phyloP scores from a whole-genome alignment of 768 basidiomycete genomes.

The Lactifluus pinguis region DNA sequence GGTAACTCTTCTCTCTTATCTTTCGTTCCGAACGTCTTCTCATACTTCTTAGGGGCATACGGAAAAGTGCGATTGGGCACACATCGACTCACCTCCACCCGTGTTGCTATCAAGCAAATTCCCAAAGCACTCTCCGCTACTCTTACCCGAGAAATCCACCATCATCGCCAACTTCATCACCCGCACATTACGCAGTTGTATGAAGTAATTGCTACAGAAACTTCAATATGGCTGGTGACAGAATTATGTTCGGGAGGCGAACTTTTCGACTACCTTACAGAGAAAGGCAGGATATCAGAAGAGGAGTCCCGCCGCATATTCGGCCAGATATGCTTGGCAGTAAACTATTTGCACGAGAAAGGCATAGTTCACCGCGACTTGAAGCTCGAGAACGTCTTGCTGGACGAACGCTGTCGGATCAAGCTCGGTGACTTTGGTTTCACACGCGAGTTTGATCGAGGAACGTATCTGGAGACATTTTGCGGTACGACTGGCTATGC shows the following conservation, averaged over 20 bases:
- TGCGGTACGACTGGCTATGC: conserved; percentile 95
- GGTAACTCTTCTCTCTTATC: conserved; percentile 38
- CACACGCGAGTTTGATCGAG: conserved; percentile 81
- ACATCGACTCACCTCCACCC: conserved; percentile 82
- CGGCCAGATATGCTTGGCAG: conserved; percentile 91
- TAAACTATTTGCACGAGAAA: conserved; percentile 85
- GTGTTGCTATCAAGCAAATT: conserved; percentile 97
- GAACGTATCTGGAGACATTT: conserved; percentile 78
- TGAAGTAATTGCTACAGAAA: conserved; percentile 96
- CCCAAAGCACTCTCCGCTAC: conserved; percentile 87
- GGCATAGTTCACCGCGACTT: conserved; percentile 95
- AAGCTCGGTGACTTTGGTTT: conserved; percentile 96
- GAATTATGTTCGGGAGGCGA: conserved; percentile 97
- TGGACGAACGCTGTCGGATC: conserved; percentile 85
- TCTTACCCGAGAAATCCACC: conserved; percentile 95
- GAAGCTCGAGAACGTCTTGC: conserved; percentile 89
- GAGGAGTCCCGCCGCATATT: conserved; percentile 82
- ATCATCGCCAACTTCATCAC: conserved; percentile 94
- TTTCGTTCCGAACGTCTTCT: background rate
- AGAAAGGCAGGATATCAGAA: conserved; percentile 82
- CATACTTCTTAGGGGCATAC: conserved; percentile 61
- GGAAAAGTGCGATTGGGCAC: conserved; percentile 93
- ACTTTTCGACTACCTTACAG: conserved; percentile 95
- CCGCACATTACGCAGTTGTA: conserved; percentile 93
- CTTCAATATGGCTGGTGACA: conserved; percentile 92